Percentiles rank a stretch among this genome's conserved stretches.
Conservation (phyloP, 306 rosid genomes). For the Fragaria iinumae region DNA sequence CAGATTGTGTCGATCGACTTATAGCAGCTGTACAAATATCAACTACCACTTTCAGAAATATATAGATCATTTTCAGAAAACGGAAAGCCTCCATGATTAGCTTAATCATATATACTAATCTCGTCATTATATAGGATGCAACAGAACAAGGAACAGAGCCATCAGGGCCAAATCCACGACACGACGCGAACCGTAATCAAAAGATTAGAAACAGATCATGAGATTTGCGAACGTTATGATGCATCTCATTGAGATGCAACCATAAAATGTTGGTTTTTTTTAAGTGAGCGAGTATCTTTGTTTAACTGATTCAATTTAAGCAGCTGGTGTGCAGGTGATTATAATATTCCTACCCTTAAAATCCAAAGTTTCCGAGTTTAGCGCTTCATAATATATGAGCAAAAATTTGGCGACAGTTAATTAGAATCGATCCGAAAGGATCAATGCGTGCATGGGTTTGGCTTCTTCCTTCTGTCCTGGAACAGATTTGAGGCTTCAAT, state of each 20-base stretch:
- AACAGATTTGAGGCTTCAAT: neutral
- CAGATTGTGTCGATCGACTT: neutral
- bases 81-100: neutral
- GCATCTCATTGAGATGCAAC: constrained; percentile 8
- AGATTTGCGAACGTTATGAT: neutral
- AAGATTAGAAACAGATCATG: neutral
- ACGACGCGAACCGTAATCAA: neutral
- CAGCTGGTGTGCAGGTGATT: neutral
- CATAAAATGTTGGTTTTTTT: neutral
- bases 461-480: neutral
- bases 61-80: neutral
- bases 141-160: neutral
- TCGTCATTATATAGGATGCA: neutral
- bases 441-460: neutral
- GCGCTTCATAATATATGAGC: neutral
- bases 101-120: neutral
- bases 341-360: neutral
- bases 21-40: neutral
- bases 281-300: neutral
- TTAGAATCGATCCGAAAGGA: neutral
- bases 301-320: neutral
- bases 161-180: neutral
- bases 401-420: neutral
- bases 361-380: neutral
- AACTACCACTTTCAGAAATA: neutral